These are phyloP conservation scores for Pseudozyma tsukubaensis DNA, from an alignment of 1,284 basidiomycete species.

Conservation along the genomic window DNA sequence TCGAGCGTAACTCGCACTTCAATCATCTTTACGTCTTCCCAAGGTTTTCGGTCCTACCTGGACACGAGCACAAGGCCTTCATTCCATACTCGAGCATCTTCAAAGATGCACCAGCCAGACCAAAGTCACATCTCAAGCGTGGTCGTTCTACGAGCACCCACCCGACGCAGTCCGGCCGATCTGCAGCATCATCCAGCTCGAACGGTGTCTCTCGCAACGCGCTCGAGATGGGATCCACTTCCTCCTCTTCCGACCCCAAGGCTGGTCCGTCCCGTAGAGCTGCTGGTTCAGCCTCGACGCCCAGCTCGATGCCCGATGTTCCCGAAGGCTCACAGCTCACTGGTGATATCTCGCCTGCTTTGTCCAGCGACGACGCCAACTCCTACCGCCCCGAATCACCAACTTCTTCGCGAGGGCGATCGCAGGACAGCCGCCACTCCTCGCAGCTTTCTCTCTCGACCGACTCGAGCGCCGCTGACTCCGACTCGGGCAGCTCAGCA, in stretches of 20 bases:
- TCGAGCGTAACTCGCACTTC: constrained; percentile 72
- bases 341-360: constrained; percentile 1
- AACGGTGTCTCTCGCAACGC: constrained; percentile 19
- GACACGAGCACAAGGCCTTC: constrained; percentile 80
- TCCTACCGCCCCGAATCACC: constrained; percentile 30
- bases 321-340: constrained; percentile 29
- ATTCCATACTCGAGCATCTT: constrained; percentile 76
- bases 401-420: constrained; percentile 20
- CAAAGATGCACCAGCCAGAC: constrained; percentile 72
- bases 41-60: constrained; percentile 75
- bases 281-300: constrained; percentile 28
- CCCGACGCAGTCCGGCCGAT: neutral
- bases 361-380: constrained; percentile 12
- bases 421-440: constrained; percentile 42
- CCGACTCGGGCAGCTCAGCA: constrained; percentile 20
- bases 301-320: constrained; percentile 38
- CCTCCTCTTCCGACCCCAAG: constrained; percentile 19
- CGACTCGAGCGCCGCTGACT: constrained; percentile 24
- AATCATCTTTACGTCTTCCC: constrained; percentile 74
- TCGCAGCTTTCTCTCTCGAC: constrained; percentile 35
- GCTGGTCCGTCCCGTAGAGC: constrained; percentile 17
- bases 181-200: constrained; percentile 1
- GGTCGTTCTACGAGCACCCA: constrained; percentile 19
- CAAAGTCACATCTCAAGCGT: constrained; percentile 26
- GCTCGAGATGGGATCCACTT: constrained; percentile 51